Evolutionary conservation across 805 yeast species (phyloP).

Genomic region (Metschnikowia hibisci): DNA sequence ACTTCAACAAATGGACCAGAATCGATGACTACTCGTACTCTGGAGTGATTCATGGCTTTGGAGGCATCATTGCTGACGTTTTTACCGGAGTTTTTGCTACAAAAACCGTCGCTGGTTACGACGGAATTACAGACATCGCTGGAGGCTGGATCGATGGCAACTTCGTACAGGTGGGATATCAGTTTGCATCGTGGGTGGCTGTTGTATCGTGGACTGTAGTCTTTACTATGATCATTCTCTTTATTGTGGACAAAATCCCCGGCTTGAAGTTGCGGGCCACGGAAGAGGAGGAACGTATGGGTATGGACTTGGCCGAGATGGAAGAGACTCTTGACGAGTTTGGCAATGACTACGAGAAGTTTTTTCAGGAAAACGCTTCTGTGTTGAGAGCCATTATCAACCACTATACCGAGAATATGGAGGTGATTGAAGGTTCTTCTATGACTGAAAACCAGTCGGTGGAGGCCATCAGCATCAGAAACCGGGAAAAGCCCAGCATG

Average conservation of each 20-base stretch:
- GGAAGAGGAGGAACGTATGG: slow-evolving; percentile 47
- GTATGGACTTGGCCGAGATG: slow-evolving; percentile 50
- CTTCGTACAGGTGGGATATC: slow-evolving; percentile 44
- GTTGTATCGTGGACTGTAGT: slow-evolving; percentile 44
- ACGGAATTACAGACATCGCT: slow-evolving; percentile 39
- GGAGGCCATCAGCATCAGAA: slow-evolving; percentile 6
- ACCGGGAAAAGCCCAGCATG: slow-evolving; percentile 11
- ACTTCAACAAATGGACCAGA: slow-evolving; percentile 37
- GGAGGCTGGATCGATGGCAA: slow-evolving; percentile 49
- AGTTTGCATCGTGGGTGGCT: slow-evolving; percentile 42
- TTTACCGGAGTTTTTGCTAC: slow-evolving; percentile 45
- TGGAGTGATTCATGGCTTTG: slow-evolving; percentile 45
- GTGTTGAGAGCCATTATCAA: slow-evolving; percentile 13
- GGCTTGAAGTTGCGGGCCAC: slow-evolving; percentile 44
- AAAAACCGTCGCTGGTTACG: slow-evolving; percentile 40
- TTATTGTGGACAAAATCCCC: slow-evolving; percentile 48
- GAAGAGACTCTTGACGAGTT: slow-evolving; percentile 44
- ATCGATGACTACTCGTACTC: slow-evolving; percentile 46
- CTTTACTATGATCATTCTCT: slow-evolving; percentile 42
- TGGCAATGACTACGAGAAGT: slow-evolving; percentile 31
- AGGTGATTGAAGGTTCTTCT: slow-evolving; percentile 14
- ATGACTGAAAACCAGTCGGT: slow-evolving; percentile 7
- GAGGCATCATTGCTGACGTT: slow-evolving; percentile 44
- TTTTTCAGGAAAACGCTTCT: slow-evolving; percentile 22
- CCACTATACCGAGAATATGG: slow-evolving; percentile 10